Conservation (phyloP, 106 monocot species). For the Allium cepa region DNA sequence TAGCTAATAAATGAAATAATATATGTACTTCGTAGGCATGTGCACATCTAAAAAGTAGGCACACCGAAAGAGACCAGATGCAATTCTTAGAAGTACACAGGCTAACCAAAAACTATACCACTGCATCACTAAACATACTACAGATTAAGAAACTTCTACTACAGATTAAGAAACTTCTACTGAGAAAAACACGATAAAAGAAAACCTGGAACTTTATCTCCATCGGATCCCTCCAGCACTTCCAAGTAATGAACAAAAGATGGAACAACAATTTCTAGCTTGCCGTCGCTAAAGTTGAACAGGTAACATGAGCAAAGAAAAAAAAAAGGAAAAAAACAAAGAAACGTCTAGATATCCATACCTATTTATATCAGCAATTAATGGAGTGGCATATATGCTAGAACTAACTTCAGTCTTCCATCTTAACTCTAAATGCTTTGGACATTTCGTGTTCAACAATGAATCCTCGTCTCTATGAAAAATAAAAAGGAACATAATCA, state of each 20-base stretch:
- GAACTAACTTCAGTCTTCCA: constrained; percentile 99
- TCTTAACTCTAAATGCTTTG: constrained; percentile 73
- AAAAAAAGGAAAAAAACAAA: background rate
- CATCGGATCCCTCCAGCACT: constrained; percentile 93
- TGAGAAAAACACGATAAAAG: background rate
- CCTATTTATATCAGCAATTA: constrained; percentile 95
- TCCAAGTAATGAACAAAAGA: constrained; percentile 99
- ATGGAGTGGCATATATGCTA: constrained; percentile 88
- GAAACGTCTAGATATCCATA: constrained; percentile 8
- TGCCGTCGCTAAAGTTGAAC: constrained; percentile 61
- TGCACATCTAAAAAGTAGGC: too few species aligned
- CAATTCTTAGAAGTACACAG: too few species aligned
- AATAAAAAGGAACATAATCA: background rate
- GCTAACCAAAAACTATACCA: too few species aligned
- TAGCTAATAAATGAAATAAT: too few species aligned
- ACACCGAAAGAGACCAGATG: too few species aligned
- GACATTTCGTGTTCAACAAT: constrained; percentile 72
- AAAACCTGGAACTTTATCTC: constrained; percentile 90
- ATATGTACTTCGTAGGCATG: too few species aligned
- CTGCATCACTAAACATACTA: too few species aligned
- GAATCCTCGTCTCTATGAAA: constrained; percentile 81
- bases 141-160: too few species aligned
- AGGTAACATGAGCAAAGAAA: background rate
- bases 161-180: too few species aligned
- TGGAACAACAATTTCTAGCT: constrained; percentile 88